Evolutionary conservation across 306 rosid species (phyloP).

Genomic region (Casuarina equisetifolia): DNA sequence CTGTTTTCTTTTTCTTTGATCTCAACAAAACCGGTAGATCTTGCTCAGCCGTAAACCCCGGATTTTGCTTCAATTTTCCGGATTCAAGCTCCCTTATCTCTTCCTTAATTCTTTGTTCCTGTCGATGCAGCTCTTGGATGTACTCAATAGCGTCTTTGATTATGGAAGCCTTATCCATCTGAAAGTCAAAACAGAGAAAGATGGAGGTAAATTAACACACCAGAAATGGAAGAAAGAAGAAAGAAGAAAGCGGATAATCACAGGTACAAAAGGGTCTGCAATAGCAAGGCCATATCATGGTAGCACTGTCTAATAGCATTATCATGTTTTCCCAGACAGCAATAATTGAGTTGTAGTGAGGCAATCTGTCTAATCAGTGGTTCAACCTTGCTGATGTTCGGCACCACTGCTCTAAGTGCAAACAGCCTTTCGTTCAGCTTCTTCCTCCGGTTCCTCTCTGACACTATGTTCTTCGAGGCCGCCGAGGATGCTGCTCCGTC

Average conservation of each 20-base stretch:
- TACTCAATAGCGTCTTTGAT: constrained; percentile 90
- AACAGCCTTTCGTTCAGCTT: constrained; percentile 89
- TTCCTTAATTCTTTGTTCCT: constrained; percentile 64
- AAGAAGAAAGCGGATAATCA: background rate
- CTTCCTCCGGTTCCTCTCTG: constrained; percentile 91
- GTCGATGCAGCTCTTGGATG: constrained; percentile 72
- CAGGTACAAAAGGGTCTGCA: background rate
- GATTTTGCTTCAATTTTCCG: constrained; percentile 45
- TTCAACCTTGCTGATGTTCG: constrained; percentile 85
- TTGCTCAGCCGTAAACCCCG: constrained; percentile 37
- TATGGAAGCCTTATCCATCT: constrained; percentile 99
- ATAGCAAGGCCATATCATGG: background rate
- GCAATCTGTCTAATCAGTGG: background rate
- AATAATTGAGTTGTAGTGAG: background rate
- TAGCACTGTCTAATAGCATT: background rate
- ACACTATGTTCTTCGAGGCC: constrained; percentile 84
- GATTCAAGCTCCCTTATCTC: constrained; percentile 83
- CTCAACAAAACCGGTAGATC: constrained; percentile 57
- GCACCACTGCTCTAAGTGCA: constrained; percentile 93
- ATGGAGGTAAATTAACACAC: background rate
- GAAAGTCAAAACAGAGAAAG: background rate
- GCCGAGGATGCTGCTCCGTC: constrained; percentile 82
- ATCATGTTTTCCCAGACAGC: background rate
- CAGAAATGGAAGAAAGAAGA: background rate
- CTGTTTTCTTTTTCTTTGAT: constrained; percentile 79